Conservation (phyloP, 257 asterid genomes). For the Solanum gandarillasii region DNA sequence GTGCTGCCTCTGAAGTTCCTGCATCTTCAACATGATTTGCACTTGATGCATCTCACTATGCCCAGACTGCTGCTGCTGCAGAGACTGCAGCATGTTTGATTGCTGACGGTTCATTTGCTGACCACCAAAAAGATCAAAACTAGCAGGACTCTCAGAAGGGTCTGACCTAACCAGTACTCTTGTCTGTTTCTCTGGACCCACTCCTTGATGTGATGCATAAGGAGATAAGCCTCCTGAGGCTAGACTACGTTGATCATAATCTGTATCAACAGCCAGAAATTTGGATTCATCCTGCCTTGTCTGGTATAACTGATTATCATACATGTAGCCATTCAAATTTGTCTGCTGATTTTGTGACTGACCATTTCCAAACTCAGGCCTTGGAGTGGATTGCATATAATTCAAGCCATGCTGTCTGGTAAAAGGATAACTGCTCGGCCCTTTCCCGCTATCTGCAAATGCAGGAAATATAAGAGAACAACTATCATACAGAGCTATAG, state of each 20-base stretch:
- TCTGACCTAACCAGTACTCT: slow-evolving; percentile 37
- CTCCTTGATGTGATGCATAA: slow-evolving; percentile 53
- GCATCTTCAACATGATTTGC: slow-evolving; percentile 59
- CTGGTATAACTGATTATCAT: slow-evolving; percentile 48
- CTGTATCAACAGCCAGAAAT: slow-evolving; percentile 47
- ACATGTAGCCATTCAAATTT: slow-evolving; percentile 50
- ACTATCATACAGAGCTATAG: background rate
- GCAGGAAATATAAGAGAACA: slow-evolving; percentile 9
- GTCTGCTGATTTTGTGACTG: slow-evolving; percentile 51
- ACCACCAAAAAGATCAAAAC: slow-evolving; percentile 87
- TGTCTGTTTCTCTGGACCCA: slow-evolving; percentile 45
- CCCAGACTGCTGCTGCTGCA: slow-evolving; percentile 69
- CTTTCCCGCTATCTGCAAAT: slow-evolving; percentile 52
- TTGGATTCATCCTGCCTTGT: slow-evolving; percentile 54
- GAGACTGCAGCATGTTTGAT: slow-evolving; percentile 49
- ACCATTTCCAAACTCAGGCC: slow-evolving; percentile 43
- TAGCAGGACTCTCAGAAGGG: slow-evolving; percentile 42
- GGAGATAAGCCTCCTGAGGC: slow-evolving; percentile 44
- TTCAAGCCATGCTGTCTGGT: slow-evolving; percentile 47
- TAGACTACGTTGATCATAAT: slow-evolving; percentile 37
- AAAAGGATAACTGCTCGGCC: slow-evolving; percentile 38
- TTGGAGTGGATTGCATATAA: slow-evolving; percentile 38
- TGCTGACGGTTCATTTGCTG: slow-evolving; percentile 74
- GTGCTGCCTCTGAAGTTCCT: slow-evolving; percentile 72
- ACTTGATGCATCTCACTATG: slow-evolving; percentile 54